Evolutionary conservation across 225 moss, liverwort and hornwort species (phyloP).

Genomic region (Anthoceros angustus): DNA sequence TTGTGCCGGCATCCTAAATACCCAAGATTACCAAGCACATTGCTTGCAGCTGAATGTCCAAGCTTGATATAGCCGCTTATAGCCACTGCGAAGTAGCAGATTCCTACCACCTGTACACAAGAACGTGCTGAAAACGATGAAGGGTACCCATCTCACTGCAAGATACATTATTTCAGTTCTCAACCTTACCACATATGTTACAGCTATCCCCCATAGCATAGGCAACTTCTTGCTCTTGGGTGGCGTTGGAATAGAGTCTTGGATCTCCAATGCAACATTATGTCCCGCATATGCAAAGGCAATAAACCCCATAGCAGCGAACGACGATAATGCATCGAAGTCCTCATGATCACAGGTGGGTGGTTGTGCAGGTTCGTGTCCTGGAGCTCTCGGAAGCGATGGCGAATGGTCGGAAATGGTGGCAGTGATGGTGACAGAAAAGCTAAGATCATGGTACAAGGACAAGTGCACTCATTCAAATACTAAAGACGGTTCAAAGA

Average conservation of each 20-base stretch:
- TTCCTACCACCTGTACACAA: slow-evolving; percentile 7
- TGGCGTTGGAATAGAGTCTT: slow-evolving; percentile 24
- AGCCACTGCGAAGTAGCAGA: slow-evolving; percentile 24
- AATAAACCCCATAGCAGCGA: slow-evolving; percentile 14
- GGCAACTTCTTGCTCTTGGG: slow-evolving; percentile 5
- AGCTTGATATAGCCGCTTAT: slow-evolving; percentile 17
- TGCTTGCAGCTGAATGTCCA: slow-evolving; percentile 1
- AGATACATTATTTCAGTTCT: background rate
- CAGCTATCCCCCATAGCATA: slow-evolving; percentile 18
- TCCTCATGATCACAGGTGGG: background rate
- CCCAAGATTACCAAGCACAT: slow-evolving; percentile 7
- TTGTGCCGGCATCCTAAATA: slow-evolving; percentile 9
- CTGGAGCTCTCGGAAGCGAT: background rate
- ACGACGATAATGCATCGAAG: background rate
- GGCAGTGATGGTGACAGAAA: background rate
- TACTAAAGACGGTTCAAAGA: background rate
- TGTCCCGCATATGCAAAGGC: slow-evolving; percentile 28
- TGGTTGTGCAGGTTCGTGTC: background rate
- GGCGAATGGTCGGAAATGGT: background rate
- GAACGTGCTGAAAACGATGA: background rate
- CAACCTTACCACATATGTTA: background rate
- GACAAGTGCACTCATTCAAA: background rate
- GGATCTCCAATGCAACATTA: slow-evolving; percentile 30
- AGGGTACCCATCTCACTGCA: background rate
- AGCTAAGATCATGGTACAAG: background rate